Conservation (phyloP, 2,329 filamentous ascomycete species). For the Colletotrichum gigasporum region DNA sequence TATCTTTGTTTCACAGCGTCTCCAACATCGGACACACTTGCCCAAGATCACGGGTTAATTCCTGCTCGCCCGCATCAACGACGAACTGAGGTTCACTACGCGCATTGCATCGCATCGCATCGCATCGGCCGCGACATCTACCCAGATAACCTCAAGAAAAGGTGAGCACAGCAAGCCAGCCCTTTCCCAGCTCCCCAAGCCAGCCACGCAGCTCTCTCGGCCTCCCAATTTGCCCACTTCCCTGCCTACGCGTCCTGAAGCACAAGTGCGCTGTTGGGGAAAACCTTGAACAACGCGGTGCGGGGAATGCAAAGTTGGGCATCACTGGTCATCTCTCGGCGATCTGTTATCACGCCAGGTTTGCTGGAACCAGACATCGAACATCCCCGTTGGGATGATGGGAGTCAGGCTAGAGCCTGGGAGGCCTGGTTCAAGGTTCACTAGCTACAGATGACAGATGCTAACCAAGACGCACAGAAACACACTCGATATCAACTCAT, state of each 20-base stretch:
- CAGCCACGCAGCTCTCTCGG: background rate
- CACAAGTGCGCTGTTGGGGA: conserved; percentile 3
- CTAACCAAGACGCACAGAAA: conserved; percentile 32
- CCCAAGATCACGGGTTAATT: conserved; percentile 22
- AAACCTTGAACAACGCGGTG: conserved; percentile 22
- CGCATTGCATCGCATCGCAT: background rate
- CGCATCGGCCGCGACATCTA: background rate
- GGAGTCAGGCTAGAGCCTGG: background rate
- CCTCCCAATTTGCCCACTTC: background rate
- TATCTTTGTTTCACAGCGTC: conserved; percentile 31
- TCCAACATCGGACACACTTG: conserved; percentile 26
- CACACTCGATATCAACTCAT: conserved; percentile 29
- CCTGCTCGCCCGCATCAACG: background rate
- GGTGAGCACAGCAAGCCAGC: conserved; percentile 12
- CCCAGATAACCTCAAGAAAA: background rate
- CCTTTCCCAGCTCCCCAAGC: background rate
- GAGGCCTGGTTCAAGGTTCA: conserved; percentile 32
- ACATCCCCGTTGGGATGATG: conserved; percentile 28
- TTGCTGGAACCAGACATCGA: conserved; percentile 19
- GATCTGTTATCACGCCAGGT: conserved; percentile 14
- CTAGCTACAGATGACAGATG: conserved; percentile 32
- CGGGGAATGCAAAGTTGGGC: conserved; percentile 21
- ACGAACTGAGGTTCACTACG: conserved; percentile 3
- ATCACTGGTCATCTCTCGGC: conserved; percentile 2
- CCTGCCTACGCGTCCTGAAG: conserved; percentile 3